Conservation (phyloP, 352 stramenopile genomes). For the Phytophthora pisi region DNA sequence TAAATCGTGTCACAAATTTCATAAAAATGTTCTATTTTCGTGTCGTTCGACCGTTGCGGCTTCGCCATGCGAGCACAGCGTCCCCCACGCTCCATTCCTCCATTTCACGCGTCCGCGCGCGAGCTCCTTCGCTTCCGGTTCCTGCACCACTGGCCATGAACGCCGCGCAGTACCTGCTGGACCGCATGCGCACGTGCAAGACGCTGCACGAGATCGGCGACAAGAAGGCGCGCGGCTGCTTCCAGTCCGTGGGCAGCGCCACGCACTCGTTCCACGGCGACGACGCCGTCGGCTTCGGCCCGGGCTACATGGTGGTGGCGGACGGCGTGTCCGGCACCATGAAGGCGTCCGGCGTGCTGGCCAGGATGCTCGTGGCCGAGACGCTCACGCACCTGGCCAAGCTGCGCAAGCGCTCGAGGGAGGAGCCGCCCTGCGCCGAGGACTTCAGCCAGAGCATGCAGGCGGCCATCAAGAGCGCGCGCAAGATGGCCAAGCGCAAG, state of each 20-base stretch:
- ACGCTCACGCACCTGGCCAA: slow-evolving; percentile 73
- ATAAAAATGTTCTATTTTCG: not conserved
- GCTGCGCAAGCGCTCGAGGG: slow-evolving; percentile 64
- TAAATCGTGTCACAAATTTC: not conserved
- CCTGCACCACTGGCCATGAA: slow-evolving; percentile 47
- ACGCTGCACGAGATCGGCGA: slow-evolving; percentile 47
- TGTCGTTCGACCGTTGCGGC: slow-evolving; percentile 26
- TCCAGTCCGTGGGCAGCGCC: slow-evolving; percentile 78
- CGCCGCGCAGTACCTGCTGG: slow-evolving; percentile 66
- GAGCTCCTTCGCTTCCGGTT: not conserved
- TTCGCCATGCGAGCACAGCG: slow-evolving; percentile 31
- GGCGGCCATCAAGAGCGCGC: slow-evolving; percentile 70
- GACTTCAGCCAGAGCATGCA: slow-evolving; percentile 78
- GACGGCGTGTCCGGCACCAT: slow-evolving; percentile 88
- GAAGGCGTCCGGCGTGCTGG: slow-evolving; percentile 84
- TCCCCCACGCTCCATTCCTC: slow-evolving; percentile 15
- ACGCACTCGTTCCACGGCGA: slow-evolving; percentile 86
- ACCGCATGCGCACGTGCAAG: slow-evolving; percentile 81
- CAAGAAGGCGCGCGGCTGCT: slow-evolving; percentile 49
- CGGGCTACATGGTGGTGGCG: slow-evolving; percentile 85
- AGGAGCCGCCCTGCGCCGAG: slow-evolving; percentile 54
- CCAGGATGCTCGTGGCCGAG: slow-evolving; percentile 77
- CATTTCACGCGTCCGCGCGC: slow-evolving; percentile 12
- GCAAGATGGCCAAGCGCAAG: slow-evolving; percentile 77
- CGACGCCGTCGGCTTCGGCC: slow-evolving; percentile 85